These are phyloP conservation scores for Glomus cerebriforme DNA, from an alignment of 192 early-diverging fungal genomes.

Conservation along the genomic window DNA sequence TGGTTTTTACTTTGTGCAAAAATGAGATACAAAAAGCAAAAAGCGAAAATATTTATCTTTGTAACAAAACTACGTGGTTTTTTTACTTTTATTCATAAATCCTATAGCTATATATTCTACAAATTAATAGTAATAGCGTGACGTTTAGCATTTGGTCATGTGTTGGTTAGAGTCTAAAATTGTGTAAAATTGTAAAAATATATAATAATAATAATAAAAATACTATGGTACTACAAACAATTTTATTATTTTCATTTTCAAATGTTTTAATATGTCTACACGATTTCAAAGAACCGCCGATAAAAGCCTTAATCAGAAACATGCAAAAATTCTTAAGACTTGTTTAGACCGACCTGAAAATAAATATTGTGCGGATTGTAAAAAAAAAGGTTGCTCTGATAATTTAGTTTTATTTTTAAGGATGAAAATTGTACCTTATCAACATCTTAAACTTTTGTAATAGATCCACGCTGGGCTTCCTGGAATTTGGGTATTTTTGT, in stretches of 20 bases:
- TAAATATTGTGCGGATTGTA: constrained; percentile 78
- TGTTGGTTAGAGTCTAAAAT: no score
- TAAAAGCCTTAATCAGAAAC: constrained; percentile 70
- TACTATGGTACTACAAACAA: no score
- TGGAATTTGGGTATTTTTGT: constrained; percentile 65
- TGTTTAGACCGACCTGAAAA: constrained; percentile 71
- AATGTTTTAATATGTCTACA: constrained; percentile 53
- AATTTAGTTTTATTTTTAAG: background rate
- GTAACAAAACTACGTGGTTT: no score
- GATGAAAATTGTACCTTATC: background rate
- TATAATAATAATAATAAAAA: no score
- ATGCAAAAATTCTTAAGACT: constrained; percentile 69
- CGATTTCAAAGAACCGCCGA: constrained; percentile 65
- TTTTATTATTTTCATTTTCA: background rate
- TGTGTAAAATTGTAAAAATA: no score
- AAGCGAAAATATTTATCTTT: no score
- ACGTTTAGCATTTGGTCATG: no score
- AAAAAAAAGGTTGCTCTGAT: constrained; percentile 62
- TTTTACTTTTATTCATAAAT: no score
- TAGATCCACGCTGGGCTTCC: constrained; percentile 75
- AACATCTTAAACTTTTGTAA: constrained; percentile 31
- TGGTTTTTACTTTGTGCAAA: no score
- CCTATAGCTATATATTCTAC: no score
- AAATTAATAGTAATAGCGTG: no score
- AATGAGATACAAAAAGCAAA: no score